A percentile compares a stretch with the other conserved stretches of the same genome.
phyloP scores from a whole-genome alignment of 306 rosid species.

The Senna siamea region DNA sequence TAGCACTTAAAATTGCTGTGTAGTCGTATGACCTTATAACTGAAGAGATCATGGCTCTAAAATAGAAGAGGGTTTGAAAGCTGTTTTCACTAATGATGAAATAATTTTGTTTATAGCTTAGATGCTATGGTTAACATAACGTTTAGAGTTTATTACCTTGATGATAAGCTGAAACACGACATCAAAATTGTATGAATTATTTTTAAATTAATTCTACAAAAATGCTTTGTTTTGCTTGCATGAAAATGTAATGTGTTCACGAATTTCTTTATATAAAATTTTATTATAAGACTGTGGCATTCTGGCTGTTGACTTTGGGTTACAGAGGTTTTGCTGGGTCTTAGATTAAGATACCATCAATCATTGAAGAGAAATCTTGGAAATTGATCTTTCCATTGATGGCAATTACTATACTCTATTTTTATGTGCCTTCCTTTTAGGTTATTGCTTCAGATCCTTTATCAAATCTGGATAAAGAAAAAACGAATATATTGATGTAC shows the following conservation, averaged over 20 bases:
- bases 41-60: not conserved
- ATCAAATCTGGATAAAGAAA: conserved; percentile 67
- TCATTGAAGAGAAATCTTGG: conserved; percentile 9
- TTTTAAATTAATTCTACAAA: conserved; percentile 17
- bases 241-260: not conserved
- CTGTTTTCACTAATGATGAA: not conserved
- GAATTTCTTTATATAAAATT: not conserved
- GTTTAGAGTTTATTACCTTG: not conserved
- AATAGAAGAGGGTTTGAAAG: not conserved
- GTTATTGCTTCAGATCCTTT: conserved; percentile 79
- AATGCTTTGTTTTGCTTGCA: conserved; percentile 26
- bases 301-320: no score
- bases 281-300: conserved; percentile 18
- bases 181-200: conserved; percentile 21
- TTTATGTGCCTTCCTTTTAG: conserved; percentile 49
- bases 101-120: not conserved
- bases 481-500: conserved; percentile 82
- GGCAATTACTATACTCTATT: conserved; percentile 38
- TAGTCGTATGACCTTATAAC: not conserved
- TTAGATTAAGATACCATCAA: conserved; percentile 23
- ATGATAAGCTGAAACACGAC: conserved; percentile 33
- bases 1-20: not conserved
- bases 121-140: not conserved
- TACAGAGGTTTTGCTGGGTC: conserved; percentile 17
- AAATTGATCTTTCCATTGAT: conserved; percentile 33